Base-by-base conservation (phyloP, 73 alveolate species). In the Effrenium voratum region DNA sequence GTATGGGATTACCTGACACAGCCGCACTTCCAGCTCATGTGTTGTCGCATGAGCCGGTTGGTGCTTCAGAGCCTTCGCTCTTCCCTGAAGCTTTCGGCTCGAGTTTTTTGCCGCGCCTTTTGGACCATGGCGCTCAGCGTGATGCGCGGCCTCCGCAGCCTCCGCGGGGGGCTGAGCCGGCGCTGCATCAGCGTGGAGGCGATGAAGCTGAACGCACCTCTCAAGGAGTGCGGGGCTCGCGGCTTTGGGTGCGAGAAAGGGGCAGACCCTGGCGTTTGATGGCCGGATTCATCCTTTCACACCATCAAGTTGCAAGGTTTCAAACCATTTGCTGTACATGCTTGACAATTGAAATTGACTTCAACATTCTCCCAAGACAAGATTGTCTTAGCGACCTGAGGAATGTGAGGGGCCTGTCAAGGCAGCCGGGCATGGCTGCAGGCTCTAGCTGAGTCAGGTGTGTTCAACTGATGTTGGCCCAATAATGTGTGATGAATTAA, bases 161-260 rank as follows among this genome's bases (percentile, higher is more conserved):
- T 19, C 8, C 63, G 63, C 8, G 63, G 26, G 26, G 8, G 8
- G 63, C 63, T 8, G 26, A 8, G 63, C 63, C 85, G 55, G 57
- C 98, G 98, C 46, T 46, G 98, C 79, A 92, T 92, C 91, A 75
- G 92, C 5, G 98, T 92, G 49, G 98, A 92, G 49, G 98, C 98
- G 92, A 92, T 93, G 98, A 30, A 80, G 93, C 93, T 93, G 38
- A 93, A 93, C 93, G 41, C 93, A 44, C 93, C 98, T 0, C 44
- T 93, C 73, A 77, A 90, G 97, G 97, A 59, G 81, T 16, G 6
- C 12, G 81, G 81, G 45, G 12, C 28, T 68, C 36, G 43, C 19
- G 81, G 36, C 28, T 24, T n/a, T n/a, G n/a, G n/a, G n/a, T n/a
- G n/a, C n/a, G n/a, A n/a, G n/a, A n/a, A n/a, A n/a, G n/a, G n/a